Evolutionary conservation across 2,329 filamentous ascomycete species (phyloP).

Genomic region (Curvularia eragrostidis): DNA sequence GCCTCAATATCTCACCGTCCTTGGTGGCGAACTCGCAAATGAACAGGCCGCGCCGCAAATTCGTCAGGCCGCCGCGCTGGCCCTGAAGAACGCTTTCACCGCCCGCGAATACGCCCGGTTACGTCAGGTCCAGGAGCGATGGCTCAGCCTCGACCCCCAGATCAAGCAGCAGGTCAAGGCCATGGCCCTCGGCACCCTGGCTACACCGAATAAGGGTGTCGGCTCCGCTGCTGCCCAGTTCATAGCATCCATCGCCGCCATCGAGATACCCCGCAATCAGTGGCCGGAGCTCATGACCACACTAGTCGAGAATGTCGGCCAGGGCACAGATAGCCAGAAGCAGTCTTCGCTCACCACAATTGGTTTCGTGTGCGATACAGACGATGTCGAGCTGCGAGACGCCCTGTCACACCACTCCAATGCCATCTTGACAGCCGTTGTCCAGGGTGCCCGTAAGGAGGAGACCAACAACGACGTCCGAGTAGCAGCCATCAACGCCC

Average conservation of each 20-base stretch:
- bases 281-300: slow-evolving; percentile 91
- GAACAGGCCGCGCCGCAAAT: slow-evolving; percentile 83
- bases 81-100: slow-evolving; percentile 97
- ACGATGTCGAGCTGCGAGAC: slow-evolving; percentile 85
- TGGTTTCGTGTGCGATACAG: slow-evolving; percentile 96
- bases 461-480: slow-evolving; percentile 91
- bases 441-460: slow-evolving; percentile 96
- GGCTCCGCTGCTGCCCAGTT: slow-evolving; percentile 93
- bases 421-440: slow-evolving; percentile 95
- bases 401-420: slow-evolving; percentile 87
- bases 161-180: slow-evolving; percentile 90
- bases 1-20: slow-evolving; percentile 82
- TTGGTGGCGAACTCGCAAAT: slow-evolving; percentile 93
- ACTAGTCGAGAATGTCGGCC: slow-evolving; percentile 90
- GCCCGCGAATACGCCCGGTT: slow-evolving; percentile 87
- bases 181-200: slow-evolving; percentile 85
- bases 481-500: slow-evolving; percentile 87
- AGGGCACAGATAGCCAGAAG: slow-evolving; percentile 86
- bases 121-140: slow-evolving; percentile 91
- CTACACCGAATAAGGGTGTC: slow-evolving; percentile 78
- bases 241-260: slow-evolving; percentile 90
- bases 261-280: slow-evolving; percentile 91
- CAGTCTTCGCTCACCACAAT: slow-evolving; percentile 95
- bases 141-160: slow-evolving; percentile 80
- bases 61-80: slow-evolving; percentile 91